Evolutionary conservation across 768 basidiomycete species (phyloP), one percentile per base, ranked within the genome.

Genomic region (Leucosporidium yakuticum): DNA sequence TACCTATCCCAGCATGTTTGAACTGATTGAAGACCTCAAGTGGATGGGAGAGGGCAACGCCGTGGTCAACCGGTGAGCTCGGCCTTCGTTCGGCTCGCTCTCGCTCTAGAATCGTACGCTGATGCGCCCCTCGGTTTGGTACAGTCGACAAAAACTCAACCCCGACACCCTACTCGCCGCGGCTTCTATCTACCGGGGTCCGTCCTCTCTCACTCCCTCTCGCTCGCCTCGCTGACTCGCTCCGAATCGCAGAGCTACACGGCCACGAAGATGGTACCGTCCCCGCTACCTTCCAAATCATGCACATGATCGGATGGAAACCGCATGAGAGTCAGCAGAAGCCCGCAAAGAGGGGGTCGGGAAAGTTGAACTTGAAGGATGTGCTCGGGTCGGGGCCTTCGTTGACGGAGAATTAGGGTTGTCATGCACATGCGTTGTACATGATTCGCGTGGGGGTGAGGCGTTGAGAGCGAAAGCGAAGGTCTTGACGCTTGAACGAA

Each of bases 31-130:
- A 64, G 96, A 99, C 78, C 79, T 99, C n/a, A 83, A 85, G 61
- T 87, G 91, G 77, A 99, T 99, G 96, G 96, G 96, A 25, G 96
- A 99, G 77, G 86, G 85, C 59, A 98, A 96, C 76, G 91, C 93
- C 17, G 84, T 98, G 54, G 80, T 94, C 39, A 91, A 89, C 74
- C 82, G 91, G 87, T 73, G 89, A 31, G 49, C 12, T 17, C n/a
- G n/a, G n/a, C n/a, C n/a, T n/a, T n/a, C n/a, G n/a, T n/a, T n/a
- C n/a, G n/a, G 4, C n/a, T 25, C 25, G 1, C 21, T 9, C 4
- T 25, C 4, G 8, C 50, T 51, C 7, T 15, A 6, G 8, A 5
- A 11, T 23, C 12, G 19, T 36, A 14, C 31, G 31, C n/a, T 15
- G 23, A 21, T 44, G 36, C n/a, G n/a, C 36, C 34, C 44, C 3